Percentiles rank a stretch among this genome's conserved stretches.
Evolutionary conservation across 495 filamentous ascomycete species (phyloP).

Genomic region (Chaetomidium leptoderma): DNA sequence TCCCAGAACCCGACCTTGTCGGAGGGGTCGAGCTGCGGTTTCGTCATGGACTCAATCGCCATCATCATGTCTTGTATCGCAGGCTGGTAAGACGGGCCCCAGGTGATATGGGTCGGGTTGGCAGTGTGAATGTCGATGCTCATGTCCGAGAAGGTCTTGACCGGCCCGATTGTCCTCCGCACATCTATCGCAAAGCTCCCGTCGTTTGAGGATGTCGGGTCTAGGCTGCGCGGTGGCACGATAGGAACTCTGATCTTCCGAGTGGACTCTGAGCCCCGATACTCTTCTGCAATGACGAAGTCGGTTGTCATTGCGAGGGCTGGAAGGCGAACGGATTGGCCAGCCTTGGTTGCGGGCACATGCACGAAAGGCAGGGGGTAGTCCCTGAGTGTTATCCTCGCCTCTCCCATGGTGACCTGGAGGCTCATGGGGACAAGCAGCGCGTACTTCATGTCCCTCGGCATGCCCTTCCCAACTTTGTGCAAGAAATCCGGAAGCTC

Average conservation of each 20-base stretch:
- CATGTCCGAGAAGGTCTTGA: conserved; percentile 96
- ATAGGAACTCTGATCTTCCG: conserved; percentile 80
- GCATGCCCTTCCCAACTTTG: conserved; percentile 91
- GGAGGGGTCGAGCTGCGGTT: conserved; percentile 87
- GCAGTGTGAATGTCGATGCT: conserved; percentile 87
- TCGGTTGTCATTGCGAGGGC: conserved; percentile 82
- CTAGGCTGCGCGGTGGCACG: conserved; percentile 58
- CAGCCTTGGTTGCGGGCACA: conserved; percentile 73
- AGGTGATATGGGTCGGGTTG: conserved; percentile 86
- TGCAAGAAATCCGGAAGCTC: conserved; percentile 80
- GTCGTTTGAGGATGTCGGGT: conserved; percentile 39
- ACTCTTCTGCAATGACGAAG: conserved; percentile 97
- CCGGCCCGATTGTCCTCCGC: conserved; percentile 84
- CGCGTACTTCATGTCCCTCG: conserved; percentile 80
- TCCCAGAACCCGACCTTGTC: conserved; percentile 98
- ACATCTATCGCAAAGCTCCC: conserved; percentile 77
- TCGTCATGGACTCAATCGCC: conserved; percentile 95
- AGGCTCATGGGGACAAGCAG: conserved; percentile 87
- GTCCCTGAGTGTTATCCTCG: conserved; percentile 75
- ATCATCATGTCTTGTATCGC: conserved; percentile 99
- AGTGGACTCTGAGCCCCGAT: conserved; percentile 67
- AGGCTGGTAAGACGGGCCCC: conserved; percentile 95
- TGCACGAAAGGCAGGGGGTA: conserved; percentile 92
- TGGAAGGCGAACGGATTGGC: conserved; percentile 73
- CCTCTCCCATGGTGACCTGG: conserved; percentile 88